A percentile compares a stretch with the other conserved stretches of the same genome.
Conservation (phyloP, 805 yeast genomes). For the Pichia sporocuriosa region DNA sequence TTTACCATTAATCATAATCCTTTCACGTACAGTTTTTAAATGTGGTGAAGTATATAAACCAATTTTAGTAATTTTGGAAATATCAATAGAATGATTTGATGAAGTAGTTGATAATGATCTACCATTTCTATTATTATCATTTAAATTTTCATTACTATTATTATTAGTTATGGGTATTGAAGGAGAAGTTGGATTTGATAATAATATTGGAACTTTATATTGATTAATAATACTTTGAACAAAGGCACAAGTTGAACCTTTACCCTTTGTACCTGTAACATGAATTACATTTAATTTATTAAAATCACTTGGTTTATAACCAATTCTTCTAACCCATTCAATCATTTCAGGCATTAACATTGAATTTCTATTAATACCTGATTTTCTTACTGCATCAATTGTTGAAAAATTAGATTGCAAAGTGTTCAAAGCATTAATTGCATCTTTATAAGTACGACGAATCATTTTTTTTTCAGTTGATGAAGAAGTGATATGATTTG, state of each 20-base stretch:
- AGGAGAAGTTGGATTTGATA: conserved; percentile 3
- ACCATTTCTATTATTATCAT: neutral
- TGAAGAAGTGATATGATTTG: neutral
- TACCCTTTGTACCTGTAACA: conserved; percentile 97
- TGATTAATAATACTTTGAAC: conserved; percentile 71
- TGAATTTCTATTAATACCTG: conserved; percentile 57
- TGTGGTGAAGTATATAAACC: conserved; percentile 98
- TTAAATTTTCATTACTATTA: neutral
- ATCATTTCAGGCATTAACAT: conserved; percentile 78
- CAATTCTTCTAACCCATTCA: conserved; percentile 70
- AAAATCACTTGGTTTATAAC: conserved; percentile 60
- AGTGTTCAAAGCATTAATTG: conserved; percentile 75
- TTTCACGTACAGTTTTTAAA: conserved; percentile 83
- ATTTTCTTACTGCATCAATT: conserved; percentile 70
- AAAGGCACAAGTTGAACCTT: conserved; percentile 97
- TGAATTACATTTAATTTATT: conserved; percentile 76
- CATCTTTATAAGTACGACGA: conserved; percentile 47
- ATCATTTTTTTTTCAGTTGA: conserved; percentile 16
- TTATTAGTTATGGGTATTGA: neutral
- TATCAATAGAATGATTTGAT: conserved; percentile 7
- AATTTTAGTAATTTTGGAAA: conserved; percentile 43
- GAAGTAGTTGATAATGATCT: conserved; percentile 7
- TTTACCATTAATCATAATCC: conserved; percentile 79
- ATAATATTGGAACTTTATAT: conserved; percentile 35
- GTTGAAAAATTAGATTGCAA: conserved; percentile 89